phyloP scores from a whole-genome alignment of 805 yeast genomes.

The Wickerhamomyces alni region DNA sequence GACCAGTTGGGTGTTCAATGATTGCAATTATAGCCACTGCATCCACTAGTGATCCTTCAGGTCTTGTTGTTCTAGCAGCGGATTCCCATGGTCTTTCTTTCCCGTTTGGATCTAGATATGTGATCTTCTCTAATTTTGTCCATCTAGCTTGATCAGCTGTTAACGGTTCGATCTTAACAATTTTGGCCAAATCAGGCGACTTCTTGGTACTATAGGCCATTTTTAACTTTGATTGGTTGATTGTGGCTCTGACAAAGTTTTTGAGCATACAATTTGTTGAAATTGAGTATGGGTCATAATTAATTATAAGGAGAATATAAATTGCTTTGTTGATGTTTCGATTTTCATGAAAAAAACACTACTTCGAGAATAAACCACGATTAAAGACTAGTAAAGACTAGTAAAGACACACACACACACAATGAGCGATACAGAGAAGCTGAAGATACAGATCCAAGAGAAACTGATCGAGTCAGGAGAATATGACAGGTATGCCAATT shows the following conservation, averaged over 20 bases:
- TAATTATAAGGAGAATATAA: no score
- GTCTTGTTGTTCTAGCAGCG: constrained; percentile 46
- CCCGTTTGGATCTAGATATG: constrained; percentile 71
- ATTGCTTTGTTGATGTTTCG: not conserved
- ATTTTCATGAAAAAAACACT: not conserved
- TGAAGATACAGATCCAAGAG: constrained; percentile 60
- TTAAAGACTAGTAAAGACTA: no score
- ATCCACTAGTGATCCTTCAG: constrained; percentile 47
- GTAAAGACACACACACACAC: not conserved
- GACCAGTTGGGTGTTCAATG: constrained; percentile 43
- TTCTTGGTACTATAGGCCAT: constrained; percentile 21
- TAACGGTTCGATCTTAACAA: constrained; percentile 25
- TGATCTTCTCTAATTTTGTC: constrained; percentile 60
- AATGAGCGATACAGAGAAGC: constrained; percentile 11
- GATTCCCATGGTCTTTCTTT: constrained; percentile 79
- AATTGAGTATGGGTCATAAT: no score
- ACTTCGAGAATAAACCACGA: no score
- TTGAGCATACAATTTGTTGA: no score
- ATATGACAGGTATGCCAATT: constrained; percentile 54
- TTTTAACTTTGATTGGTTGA: not conserved
- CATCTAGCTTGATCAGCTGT: constrained; percentile 50
- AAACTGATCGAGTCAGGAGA: constrained; percentile 72
- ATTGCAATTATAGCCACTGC: constrained; percentile 90
- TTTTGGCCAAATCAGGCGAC: constrained; percentile 31
- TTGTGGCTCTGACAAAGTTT: not conserved